Evolutionary conservation across 1,284 basidiomycete genomes (phyloP).

Genomic region (Somion occarium): DNA sequence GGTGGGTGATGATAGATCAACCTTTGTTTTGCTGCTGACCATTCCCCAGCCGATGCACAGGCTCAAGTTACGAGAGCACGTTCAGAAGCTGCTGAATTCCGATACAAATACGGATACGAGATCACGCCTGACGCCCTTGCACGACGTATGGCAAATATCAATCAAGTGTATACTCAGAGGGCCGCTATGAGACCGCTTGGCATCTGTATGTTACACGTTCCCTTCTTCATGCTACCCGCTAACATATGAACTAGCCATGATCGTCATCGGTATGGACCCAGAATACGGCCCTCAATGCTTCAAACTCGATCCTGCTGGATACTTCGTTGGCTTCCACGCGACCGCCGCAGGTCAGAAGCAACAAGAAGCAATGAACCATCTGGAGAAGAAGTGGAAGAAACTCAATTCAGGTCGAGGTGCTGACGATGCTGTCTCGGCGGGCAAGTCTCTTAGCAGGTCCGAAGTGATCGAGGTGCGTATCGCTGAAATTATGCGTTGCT

Average conservation of each 20-base stretch:
- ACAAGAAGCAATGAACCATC: conserved; percentile 96
- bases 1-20: conserved; percentile 44
- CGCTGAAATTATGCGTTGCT: background rate
- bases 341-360: conserved; percentile 97
- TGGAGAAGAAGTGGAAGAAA: conserved; percentile 99
- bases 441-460: conserved; percentile 56
- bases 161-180: conserved; percentile 98
- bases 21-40: conserved; percentile 9
- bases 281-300: conserved; percentile 93
- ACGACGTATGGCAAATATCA: conserved; percentile 94
- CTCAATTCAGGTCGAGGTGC: conserved; percentile 70
- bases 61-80: conserved; percentile 89
- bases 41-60: conserved; percentile 78
- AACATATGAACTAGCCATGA: conserved; percentile 68
- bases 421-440: conserved; percentile 69
- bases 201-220: conserved; percentile 61
- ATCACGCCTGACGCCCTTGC: conserved; percentile 95
- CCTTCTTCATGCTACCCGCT: background rate
- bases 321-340: conserved; percentile 98
- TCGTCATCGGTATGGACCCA: conserved; percentile 89
- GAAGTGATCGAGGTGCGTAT: conserved; percentile 81
- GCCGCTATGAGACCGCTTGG: conserved; percentile 97
- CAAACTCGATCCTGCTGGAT: conserved; percentile 98
- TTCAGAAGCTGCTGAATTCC: conserved; percentile 89
- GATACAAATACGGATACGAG: conserved; percentile 97